Evolutionary conservation across 768 basidiomycete species (phyloP).

Genomic region (Kwoniella pini): DNA sequence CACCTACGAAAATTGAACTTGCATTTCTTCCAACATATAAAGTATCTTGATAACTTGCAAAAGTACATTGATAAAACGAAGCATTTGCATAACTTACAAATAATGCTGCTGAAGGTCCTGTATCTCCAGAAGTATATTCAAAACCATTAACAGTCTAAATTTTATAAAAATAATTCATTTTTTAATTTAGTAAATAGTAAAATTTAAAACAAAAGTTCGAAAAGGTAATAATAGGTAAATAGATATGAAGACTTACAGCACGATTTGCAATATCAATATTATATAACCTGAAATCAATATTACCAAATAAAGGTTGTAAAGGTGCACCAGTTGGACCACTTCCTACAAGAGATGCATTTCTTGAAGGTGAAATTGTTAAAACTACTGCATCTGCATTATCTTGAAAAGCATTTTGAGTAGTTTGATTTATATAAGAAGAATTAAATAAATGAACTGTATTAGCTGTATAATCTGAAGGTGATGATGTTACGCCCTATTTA

Average conservation of each 20-base stretch:
- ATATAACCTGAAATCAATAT: slow-evolving; percentile 64
- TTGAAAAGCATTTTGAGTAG: slow-evolving; percentile 24
- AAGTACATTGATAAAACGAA: slow-evolving; percentile 67
- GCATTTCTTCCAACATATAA: slow-evolving; percentile 66
- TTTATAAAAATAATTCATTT: too few relatives aligned
- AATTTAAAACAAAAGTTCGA: too few relatives aligned
- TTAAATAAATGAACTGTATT: slow-evolving; percentile 27
- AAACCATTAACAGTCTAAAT: slow-evolving; percentile 11
- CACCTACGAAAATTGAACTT: slow-evolving; percentile 65
- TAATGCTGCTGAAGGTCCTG: slow-evolving; percentile 66
- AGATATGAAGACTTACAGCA: slow-evolving; percentile 59
- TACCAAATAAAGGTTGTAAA: slow-evolving; percentile 61
- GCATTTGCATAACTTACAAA: slow-evolving; percentile 68
- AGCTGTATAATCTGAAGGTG: background rate
- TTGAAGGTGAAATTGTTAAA: slow-evolving; percentile 63
- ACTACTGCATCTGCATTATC: slow-evolving; percentile 66
- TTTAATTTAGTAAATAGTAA: too few relatives aligned
- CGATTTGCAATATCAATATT: slow-evolving; percentile 69
- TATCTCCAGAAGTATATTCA: slow-evolving; percentile 21
- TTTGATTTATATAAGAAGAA: slow-evolving; percentile 31
- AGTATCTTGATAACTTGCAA: slow-evolving; percentile 67
- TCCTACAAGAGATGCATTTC: slow-evolving; percentile 64
- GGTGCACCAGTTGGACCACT: slow-evolving; percentile 65
- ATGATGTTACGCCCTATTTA: slow-evolving; percentile 8
- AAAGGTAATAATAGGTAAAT: too few relatives aligned